phyloP scores from a whole-genome alignment of 2,329 filamentous ascomycete species.

The Huntiella omanensis region DNA sequence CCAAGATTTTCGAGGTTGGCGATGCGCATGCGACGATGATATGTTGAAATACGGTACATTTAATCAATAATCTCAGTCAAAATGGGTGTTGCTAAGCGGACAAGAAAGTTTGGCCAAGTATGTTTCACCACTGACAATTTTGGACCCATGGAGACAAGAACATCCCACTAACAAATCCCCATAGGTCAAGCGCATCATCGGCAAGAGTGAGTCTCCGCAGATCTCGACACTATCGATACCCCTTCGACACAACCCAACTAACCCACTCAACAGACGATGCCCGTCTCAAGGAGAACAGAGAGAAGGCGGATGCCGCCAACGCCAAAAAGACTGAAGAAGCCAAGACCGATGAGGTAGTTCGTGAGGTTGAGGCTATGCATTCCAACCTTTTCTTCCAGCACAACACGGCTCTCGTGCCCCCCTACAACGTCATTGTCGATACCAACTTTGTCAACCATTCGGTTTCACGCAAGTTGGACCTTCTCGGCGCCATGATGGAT shows the following conservation, averaged over 20 bases:
- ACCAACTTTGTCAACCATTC: constrained; percentile 87
- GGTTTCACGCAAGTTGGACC: constrained; percentile 73
- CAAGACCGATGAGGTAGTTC: constrained; percentile 40
- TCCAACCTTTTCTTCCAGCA: constrained; percentile 75
- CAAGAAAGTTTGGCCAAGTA: constrained; percentile 70
- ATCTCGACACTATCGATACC: not conserved
- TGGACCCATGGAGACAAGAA: constrained; percentile 11
- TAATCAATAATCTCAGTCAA: constrained; percentile 7
- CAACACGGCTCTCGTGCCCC: constrained; percentile 71
- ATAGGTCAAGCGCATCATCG: constrained; percentile 64
- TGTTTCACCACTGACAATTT: constrained; percentile 13
- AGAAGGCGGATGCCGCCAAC: constrained; percentile 39
- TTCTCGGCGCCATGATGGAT: constrained; percentile 84
- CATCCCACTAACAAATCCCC: constrained; percentile 7
- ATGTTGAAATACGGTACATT: not conserved
- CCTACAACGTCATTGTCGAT: constrained; percentile 64
- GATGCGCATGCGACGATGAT: not conserved
- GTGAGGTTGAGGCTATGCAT: constrained; percentile 64
- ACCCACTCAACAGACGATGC: constrained; percentile 34
- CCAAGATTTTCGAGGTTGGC: constrained; percentile 8
- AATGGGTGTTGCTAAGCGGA: constrained; percentile 83
- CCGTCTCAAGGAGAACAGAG: constrained; percentile 63
- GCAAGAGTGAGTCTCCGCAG: constrained; percentile 27
- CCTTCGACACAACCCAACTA: not conserved
- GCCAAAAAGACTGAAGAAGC: constrained; percentile 39